phyloP scores from a whole-genome alignment of 371 early-diverging fungal genomes.

The Zychaea mexicana region DNA sequence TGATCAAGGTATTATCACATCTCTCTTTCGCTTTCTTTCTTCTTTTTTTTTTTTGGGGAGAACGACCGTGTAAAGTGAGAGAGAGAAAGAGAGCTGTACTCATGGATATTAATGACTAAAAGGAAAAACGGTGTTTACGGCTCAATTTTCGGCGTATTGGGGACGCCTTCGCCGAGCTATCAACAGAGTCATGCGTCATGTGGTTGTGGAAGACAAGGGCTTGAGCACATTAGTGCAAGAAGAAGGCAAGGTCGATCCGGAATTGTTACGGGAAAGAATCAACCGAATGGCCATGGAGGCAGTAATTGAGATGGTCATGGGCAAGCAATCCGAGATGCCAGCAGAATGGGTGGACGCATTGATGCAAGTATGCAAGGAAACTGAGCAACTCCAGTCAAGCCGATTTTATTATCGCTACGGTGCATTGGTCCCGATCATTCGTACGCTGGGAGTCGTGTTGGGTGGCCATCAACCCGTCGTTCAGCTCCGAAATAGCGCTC shows the following conservation, averaged over 20 bases:
- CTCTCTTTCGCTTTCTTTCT: no score
- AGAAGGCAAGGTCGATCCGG: conserved; percentile 19
- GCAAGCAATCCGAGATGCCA: conserved; percentile 11
- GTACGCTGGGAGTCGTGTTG: background rate
- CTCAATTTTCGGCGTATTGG: conserved; percentile 38
- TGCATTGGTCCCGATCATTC: conserved; percentile 18
- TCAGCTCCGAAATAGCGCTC: conserved; percentile 6
- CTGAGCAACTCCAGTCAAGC: conserved; percentile 17
- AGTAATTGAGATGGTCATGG: conserved; percentile 29
- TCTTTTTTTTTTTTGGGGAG: background rate
- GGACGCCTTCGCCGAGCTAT: conserved; percentile 36
- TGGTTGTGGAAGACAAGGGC: background rate
- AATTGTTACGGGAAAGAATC: conserved; percentile 28
- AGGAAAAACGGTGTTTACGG: conserved; percentile 39
- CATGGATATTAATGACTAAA: no score
- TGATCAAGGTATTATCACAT: conserved; percentile 25
- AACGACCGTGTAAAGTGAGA: background rate
- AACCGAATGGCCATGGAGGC: conserved; percentile 37
- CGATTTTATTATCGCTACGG: conserved; percentile 28
- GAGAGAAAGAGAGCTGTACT: background rate
- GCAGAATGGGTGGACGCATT: conserved; percentile 14
- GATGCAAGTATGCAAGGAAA: conserved; percentile 16
- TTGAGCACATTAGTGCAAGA: conserved; percentile 16
- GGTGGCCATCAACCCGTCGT: background rate
- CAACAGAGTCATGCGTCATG: conserved; percentile 18